Base-by-base conservation (phyloP, 495 filamentous ascomycete species). In the Astrocystis sublimbata region DNA sequence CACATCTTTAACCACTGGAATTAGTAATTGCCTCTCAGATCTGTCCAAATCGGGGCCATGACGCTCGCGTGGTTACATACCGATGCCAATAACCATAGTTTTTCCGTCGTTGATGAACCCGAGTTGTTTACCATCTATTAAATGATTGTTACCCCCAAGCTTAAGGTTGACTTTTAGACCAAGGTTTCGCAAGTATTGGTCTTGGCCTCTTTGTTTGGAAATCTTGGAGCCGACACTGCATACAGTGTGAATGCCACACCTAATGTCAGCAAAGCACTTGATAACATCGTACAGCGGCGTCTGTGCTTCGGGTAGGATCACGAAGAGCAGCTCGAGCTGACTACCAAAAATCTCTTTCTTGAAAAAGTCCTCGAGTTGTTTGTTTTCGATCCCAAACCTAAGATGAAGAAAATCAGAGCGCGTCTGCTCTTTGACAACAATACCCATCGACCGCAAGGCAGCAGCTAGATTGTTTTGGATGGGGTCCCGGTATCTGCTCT, bases 91-190 rank as follows among this genome's bases (percentile, higher is more conserved):
- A 33, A 93, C 74, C 86, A 93, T 93, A 1, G 89, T 91, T 36
- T 83, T 83, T n/a, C 80, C 80, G 41, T 86, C 78, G 28, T 66
- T 70, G 55, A 92, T 72, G n/a, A 88, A 63, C 4, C 78, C 80
- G 3, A 88, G 74, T n/a, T 81, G 77, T 0, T 63, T 28, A 1
- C 62, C 19, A 1, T 75, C 65, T 0, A 92, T 62, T 2, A 65
- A 49, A 55, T 92, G 88, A 51, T 92, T 92, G 15, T 78, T 70
- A 0, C 90, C 90, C 2, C 89, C 88, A 15, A 85, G 74, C 68
- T 93, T 93, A 42, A 91, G 73, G 67, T 92, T 92, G 76, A 91
- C 82, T 65, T 89, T 92, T 24, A 91, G 71, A 2, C 78, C 85
- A 12, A 87, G 71, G 55, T 91, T 91, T 26, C 81, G 83, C 13